Conservation (phyloP, 768 basidiomycete genomes). For the Mycena albidolilacea region DNA sequence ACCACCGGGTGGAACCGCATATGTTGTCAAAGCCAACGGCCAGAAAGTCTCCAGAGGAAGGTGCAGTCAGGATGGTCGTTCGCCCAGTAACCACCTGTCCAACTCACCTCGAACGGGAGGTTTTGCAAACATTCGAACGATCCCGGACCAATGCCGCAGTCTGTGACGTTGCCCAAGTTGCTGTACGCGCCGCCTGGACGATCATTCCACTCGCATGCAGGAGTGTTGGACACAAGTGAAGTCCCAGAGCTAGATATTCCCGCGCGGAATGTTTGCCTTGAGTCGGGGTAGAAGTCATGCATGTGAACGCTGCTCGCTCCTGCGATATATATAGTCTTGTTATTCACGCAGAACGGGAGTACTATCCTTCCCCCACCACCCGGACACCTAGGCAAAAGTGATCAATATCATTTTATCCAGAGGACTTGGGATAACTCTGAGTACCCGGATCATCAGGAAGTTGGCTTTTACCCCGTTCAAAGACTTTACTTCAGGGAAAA, state of each 20-base stretch:
- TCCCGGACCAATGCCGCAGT: slow-evolving; percentile 15
- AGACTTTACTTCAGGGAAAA: too few species aligned
- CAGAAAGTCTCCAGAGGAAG: slow-evolving; percentile 4
- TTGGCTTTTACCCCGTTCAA: too few species aligned
- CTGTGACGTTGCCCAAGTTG: slow-evolving; percentile 13
- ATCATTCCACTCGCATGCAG: slow-evolving; percentile 26
- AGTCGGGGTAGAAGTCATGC: slow-evolving; percentile 18
- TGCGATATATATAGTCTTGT: neutral
- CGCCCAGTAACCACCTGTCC: too few species aligned
- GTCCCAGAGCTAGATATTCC: slow-evolving; percentile 23
- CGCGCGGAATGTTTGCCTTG: slow-evolving; percentile 5
- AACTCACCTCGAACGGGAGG: slow-evolving; percentile 20
- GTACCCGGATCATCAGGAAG: too few species aligned
- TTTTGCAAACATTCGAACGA: slow-evolving; percentile 26
- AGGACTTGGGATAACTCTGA: too few species aligned
- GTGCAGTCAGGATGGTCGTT: too few species aligned
- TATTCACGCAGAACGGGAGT: too few species aligned
- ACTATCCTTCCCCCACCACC: too few species aligned
- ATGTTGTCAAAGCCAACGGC: slow-evolving; percentile 6
- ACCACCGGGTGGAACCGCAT: neutral
- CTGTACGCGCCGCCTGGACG: slow-evolving; percentile 22
- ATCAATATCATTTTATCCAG: too few species aligned
- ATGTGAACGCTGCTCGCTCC: slow-evolving; percentile 16
- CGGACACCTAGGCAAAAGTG: too few species aligned
- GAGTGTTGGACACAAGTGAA: slow-evolving; percentile 9